Evolutionary conservation across 176 grass and related monocot genomes (phyloP), one percentile per base, ranked within the genome.

Genomic region (Triticum dicoccoides): DNA sequence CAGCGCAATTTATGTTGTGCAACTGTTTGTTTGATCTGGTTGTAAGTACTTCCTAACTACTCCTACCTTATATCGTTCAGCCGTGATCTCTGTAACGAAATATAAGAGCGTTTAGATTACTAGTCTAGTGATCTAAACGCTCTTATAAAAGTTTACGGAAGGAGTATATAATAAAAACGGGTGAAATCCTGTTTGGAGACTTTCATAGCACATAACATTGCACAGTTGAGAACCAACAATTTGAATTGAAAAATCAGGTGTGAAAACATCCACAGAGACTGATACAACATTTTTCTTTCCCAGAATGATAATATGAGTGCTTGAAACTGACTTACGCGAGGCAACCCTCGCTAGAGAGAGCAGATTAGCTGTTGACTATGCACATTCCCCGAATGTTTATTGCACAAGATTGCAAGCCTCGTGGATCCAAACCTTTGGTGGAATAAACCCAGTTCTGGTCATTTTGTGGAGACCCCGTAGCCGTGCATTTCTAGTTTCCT

Each of bases 401-500:
- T 75, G 34, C 9, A 8, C 62, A 42, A 89, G 80, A 74, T 12
- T 89, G 29, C 37, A 65, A 65, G 61, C 82, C 68, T 76, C 11
- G 32, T 63, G 0, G n/a, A 85, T 75, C 56, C 59, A 75, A 41
- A 76, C 44, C 11, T 25, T 56, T 34, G 58, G 29, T 12, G 38
- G 24, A 20, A 45, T 42, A 35, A 63, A 24, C 29, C 73, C 44
- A 59, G n/a, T 32, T 70, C 73, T 13, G 68, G 44, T 66, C 38
- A 85, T 81, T 75, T 85, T 13, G 61, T 80, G 24, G 77, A 88
- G 27, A 86, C 39, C 65, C 71, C 63, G 37, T 72, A 85, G 32
- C 89, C 86, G 88, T 25, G 13, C 21, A 61, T 75, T 88, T 45
- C 71, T 85, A 20, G 54, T 51, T 80, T 88, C 65, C 78, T 69